Conservation (phyloP, 306 rosid genomes). For the Begonia masoniana region DNA sequence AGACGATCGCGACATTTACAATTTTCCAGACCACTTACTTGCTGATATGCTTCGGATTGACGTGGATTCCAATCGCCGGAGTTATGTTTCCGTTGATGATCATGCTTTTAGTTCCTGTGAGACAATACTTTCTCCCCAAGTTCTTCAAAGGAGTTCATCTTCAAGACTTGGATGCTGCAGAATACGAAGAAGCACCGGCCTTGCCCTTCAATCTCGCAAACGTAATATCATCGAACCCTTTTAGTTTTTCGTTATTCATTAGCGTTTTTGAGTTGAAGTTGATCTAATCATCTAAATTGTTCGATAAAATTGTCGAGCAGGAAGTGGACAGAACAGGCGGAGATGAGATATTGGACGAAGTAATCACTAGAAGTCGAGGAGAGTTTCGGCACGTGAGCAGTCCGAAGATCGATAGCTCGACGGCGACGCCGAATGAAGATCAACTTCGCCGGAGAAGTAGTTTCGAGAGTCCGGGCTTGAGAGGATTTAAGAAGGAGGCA, state of each 20-base stretch:
- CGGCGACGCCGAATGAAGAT: conserved; percentile 47
- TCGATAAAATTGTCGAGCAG: conserved; percentile 17
- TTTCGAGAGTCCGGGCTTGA: conserved; percentile 36
- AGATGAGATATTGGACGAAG: conserved; percentile 74
- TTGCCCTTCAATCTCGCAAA: conserved; percentile 59
- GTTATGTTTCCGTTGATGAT: conserved; percentile 91
- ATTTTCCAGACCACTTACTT: conserved; percentile 69
- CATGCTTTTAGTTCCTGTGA: conserved; percentile 84
- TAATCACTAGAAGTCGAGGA: conserved; percentile 83
- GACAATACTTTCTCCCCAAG: conserved; percentile 82
- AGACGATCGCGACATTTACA: conserved; percentile 63
- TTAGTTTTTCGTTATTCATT: not conserved
- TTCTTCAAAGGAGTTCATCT: conserved; percentile 90
- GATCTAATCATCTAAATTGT: conserved; percentile 1
- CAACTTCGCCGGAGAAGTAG: conserved; percentile 7
- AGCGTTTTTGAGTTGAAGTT: not conserved
- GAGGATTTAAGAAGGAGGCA: conserved; percentile 39
- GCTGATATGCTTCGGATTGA: conserved; percentile 80
- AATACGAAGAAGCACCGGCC: conserved; percentile 80
- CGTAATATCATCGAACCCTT: conserved; percentile 21
- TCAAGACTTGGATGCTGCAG: conserved; percentile 96
- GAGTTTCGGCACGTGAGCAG: conserved; percentile 78
- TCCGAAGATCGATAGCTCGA: conserved; percentile 72
- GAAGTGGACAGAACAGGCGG: conserved; percentile 66
- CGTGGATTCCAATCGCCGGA: conserved; percentile 96